Conservation (phyloP, 495 filamentous ascomycete genomes). For the Neurospora sp. region DNA sequence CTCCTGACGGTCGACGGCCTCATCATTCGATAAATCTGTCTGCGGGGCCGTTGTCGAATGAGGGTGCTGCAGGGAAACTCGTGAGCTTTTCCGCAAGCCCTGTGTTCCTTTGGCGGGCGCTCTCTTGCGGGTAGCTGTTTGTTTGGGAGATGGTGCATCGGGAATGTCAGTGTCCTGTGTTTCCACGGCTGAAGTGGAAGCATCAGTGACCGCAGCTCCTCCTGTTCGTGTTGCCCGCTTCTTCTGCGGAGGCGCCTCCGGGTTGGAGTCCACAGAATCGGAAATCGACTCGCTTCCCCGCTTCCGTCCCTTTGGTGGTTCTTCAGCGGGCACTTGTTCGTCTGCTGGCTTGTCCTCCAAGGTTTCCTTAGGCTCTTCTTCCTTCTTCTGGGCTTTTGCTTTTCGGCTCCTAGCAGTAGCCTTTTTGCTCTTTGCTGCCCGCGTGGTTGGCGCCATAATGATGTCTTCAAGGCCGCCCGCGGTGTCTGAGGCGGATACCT, state of each 20-base stretch:
- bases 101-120: constrained; percentile 26
- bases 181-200: constrained; percentile 8
- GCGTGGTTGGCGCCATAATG: constrained; percentile 49
- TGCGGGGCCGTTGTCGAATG: constrained; percentile 29
- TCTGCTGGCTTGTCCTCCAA: constrained; percentile 31
- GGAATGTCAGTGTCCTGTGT: constrained; percentile 26
- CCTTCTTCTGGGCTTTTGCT: constrained; percentile 43
- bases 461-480: constrained; percentile 56
- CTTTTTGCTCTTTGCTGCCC: constrained; percentile 30
- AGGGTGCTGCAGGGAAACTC: constrained; percentile 32
- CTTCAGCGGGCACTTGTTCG: constrained; percentile 28
- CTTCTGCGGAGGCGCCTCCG: constrained; percentile 52
- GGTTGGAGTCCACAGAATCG: constrained; percentile 25
- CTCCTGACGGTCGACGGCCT: constrained; percentile 59
- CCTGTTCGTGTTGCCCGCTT: constrained; percentile 51
- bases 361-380: constrained; percentile 43
- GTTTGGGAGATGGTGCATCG: constrained; percentile 17
- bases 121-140: constrained; percentile 22
- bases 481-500: constrained; percentile 39
- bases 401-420: constrained; percentile 32
- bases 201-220: constrained; percentile 15
- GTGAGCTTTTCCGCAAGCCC: constrained; percentile 43
- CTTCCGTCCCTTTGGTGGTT: constrained; percentile 49
- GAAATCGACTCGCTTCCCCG: constrained; percentile 52
- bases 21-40: constrained; percentile 40